Evolutionary conservation across 495 filamentous ascomycete species (phyloP), one percentile per base, ranked within the genome.

Genomic region (Chaetomidium leptoderma): DNA sequence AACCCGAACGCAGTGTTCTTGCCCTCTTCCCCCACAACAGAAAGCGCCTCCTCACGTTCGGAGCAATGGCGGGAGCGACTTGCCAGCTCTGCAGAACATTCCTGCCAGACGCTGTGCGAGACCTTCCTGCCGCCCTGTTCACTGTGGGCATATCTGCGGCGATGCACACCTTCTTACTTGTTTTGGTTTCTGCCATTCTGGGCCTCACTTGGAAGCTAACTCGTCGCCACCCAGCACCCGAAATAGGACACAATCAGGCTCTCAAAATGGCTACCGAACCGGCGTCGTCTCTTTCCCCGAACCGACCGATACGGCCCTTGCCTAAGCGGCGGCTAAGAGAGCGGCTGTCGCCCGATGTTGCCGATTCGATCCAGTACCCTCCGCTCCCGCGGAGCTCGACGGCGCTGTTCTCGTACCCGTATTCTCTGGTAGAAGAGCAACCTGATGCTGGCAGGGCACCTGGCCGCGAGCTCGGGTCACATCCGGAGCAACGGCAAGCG

Each of bases 231-330:
- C n/a, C 53, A 53, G 55, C 44, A 56, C 35, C 11, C 23, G 55
- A 55, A 57, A 52, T 39, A 67, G 61, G 23, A 63, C 43, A 45
- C 58, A 45, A 63, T 29, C 49, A 65, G 57, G 39, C 52, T 47
- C 48, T 64, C 46, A 77, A 57, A 17, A 82, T 83, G 80, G 83
- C 86, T 70, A 79, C 86, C 64, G 89, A 93, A 71, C 84, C 86
- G 46, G 77, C 79, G 51, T 91, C 91, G 48, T 78, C 85, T 32
- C 71, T 88, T 62, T 93, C 89, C 67, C 89, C 90, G 60, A 88
- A 95, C 64, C 84, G 95, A 64, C 86, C 91, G 55, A 97, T 99
- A 67, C 89, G 91, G 39, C 95, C 95, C 47, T 79, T 99, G 53
- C 95, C 95, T 32, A 93, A 88, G 74, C 84, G 90, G 58, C 85